Conservation (phyloP, 129 eudicot genomes). For the Flaveria robusta region DNA sequence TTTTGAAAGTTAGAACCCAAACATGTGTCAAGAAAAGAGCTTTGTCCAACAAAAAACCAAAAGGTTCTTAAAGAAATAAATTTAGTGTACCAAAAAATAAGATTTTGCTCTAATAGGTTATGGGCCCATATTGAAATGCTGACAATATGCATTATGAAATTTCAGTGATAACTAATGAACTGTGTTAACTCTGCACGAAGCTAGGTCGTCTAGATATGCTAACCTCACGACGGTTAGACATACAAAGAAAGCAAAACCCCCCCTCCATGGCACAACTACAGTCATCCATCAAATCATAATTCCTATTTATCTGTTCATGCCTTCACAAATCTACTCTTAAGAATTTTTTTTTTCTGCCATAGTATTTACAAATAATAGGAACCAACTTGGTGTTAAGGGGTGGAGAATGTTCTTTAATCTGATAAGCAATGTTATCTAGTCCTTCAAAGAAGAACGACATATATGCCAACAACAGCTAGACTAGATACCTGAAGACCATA, state of each 20-base stretch:
- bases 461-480: slow-evolving; percentile 25
- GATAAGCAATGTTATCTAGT: slow-evolving; percentile 1
- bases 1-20: background rate
- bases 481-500: slow-evolving; percentile 92
- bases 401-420: background rate
- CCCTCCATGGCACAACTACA: background rate
- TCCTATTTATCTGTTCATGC: background rate
- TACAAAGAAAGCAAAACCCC: background rate
- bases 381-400: background rate
- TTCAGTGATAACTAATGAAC: background rate
- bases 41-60: background rate
- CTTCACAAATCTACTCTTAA: background rate
- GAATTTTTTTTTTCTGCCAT: background rate
- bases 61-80: background rate
- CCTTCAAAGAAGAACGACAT: background rate
- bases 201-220: background rate
- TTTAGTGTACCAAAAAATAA: background rate
- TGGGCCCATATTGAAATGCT: slow-evolving; percentile 18
- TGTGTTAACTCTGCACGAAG: background rate
- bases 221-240: background rate
- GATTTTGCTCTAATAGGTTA: slow-evolving; percentile 18
- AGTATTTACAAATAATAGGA: slow-evolving; percentile 10
- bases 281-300: background rate
- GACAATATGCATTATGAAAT: slow-evolving; percentile 19
- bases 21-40: slow-evolving; percentile 10